Percentiles rank a stretch among this genome's conserved stretches.
phyloP scores from a whole-genome alignment of 2,329 filamentous ascomycete genomes.

The Aspergillus melleus region DNA sequence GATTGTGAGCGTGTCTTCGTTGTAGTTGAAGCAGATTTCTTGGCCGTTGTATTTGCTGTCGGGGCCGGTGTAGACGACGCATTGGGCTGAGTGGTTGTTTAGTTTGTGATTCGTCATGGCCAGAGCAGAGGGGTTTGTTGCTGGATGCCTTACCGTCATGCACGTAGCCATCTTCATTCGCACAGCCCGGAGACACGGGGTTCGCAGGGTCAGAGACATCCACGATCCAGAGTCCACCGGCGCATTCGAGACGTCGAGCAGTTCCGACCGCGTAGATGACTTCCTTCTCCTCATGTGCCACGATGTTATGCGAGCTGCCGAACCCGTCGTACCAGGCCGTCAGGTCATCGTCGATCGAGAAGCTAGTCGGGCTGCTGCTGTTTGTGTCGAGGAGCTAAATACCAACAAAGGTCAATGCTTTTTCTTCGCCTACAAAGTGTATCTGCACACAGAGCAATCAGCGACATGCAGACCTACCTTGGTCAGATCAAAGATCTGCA shows the following conservation, averaged over 20 bases:
- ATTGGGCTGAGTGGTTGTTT: constrained; percentile 11
- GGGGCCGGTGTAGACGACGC: constrained; percentile 19
- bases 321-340: constrained; percentile 19
- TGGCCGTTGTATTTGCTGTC: constrained; percentile 14
- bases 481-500: constrained; percentile 21
- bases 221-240: constrained; percentile 20
- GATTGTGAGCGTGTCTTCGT: constrained; percentile 20
- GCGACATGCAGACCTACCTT: constrained; percentile 15
- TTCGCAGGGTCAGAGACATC: constrained; percentile 20
- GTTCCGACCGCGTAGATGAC: constrained; percentile 21
- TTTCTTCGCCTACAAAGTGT: neutral
- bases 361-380: constrained; percentile 9
- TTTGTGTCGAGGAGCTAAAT: constrained; percentile 1
- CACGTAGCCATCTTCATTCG: constrained; percentile 20
- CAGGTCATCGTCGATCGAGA: constrained; percentile 11
- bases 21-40: constrained; percentile 24
- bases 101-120: neutral
- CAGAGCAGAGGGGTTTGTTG: neutral
- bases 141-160: constrained; percentile 14
- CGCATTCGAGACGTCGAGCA: constrained; percentile 12
- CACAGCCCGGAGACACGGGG: constrained; percentile 18
- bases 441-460: too few species aligned
- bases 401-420: constrained; percentile 1
- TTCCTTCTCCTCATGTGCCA: constrained; percentile 18
- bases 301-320: constrained; percentile 22